Conservation (phyloP, 352 stramenopile species). For the Globisporangium ultimum region DNA sequence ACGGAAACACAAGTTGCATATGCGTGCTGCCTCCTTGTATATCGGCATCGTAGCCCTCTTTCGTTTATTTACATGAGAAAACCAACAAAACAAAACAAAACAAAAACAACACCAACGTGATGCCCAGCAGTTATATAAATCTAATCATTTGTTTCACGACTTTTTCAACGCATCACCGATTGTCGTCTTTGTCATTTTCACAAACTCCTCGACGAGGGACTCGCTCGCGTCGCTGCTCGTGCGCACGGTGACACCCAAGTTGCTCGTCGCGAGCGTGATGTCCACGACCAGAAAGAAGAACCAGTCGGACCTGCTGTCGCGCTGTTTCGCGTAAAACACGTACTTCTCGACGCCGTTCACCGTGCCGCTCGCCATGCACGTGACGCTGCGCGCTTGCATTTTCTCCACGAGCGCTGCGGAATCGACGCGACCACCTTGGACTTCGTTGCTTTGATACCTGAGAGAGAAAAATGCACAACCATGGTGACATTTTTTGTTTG, state of each 20-base stretch:
- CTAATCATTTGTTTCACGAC: not conserved
- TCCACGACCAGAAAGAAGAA: slow-evolving; percentile 60
- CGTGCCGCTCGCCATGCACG: slow-evolving; percentile 73
- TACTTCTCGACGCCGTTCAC: slow-evolving; percentile 70
- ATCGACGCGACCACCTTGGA: slow-evolving; percentile 17
- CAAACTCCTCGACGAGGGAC: slow-evolving; percentile 40
- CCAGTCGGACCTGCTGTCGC: slow-evolving; percentile 17
- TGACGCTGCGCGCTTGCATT: slow-evolving; percentile 43
- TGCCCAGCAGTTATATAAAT: not conserved
- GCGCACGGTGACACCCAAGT: slow-evolving; percentile 36
- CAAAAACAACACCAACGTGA: not conserved
- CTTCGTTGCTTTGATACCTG: slow-evolving; percentile 31
- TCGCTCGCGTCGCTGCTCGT: slow-evolving; percentile 46
- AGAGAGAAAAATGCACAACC: too few relatives aligned
- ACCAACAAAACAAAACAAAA: not conserved
- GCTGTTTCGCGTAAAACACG: slow-evolving; percentile 73
- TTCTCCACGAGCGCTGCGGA: slow-evolving; percentile 29
- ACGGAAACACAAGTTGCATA: not conserved
- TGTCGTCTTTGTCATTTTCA: slow-evolving; percentile 27
- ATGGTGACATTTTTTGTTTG: too few relatives aligned
- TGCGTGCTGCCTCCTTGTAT: not conserved
- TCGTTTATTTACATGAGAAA: not conserved
- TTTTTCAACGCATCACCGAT: slow-evolving; percentile 11
- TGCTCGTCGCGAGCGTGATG: slow-evolving; percentile 35
- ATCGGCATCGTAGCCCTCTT: not conserved